Conservation (phyloP, 306 rosid species). For the Gillenia trifoliata region DNA sequence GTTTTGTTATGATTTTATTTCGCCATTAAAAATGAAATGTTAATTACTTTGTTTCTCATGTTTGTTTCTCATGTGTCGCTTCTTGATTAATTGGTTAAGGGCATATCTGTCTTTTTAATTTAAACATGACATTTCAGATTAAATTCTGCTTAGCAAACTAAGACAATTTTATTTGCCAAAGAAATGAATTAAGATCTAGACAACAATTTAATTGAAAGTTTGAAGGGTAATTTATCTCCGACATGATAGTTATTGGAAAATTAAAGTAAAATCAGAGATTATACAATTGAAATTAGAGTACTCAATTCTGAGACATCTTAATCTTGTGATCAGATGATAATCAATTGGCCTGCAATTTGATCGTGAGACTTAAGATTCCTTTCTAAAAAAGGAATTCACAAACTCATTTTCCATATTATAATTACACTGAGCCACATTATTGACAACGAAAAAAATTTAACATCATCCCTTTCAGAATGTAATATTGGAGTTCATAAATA, state of each 20-base stretch:
- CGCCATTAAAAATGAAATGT: too few relatives aligned
- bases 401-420: not conserved
- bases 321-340: slow-evolving; percentile 1
- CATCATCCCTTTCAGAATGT: not conserved
- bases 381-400: not conserved
- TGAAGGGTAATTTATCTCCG: not conserved
- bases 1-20: too few relatives aligned
- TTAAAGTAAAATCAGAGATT: not conserved
- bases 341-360: slow-evolving; percentile 2
- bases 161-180: not conserved
- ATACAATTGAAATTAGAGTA: not conserved
- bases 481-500: not conserved
- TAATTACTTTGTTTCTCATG: too few relatives aligned
- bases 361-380: not conserved
- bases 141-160: not conserved
- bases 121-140: too few relatives aligned
- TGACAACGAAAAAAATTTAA: not conserved
- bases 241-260: not conserved
- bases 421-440: not conserved
- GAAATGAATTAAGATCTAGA: not conserved
- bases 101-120: too few relatives aligned
- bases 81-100: too few relatives aligned
- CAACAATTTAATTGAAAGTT: not conserved
- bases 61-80: too few relatives aligned
- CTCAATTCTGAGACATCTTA: not conserved